Conservation (phyloP, 2,329 filamentous ascomycete species). For the Lasiodiplodia citricola region DNA sequence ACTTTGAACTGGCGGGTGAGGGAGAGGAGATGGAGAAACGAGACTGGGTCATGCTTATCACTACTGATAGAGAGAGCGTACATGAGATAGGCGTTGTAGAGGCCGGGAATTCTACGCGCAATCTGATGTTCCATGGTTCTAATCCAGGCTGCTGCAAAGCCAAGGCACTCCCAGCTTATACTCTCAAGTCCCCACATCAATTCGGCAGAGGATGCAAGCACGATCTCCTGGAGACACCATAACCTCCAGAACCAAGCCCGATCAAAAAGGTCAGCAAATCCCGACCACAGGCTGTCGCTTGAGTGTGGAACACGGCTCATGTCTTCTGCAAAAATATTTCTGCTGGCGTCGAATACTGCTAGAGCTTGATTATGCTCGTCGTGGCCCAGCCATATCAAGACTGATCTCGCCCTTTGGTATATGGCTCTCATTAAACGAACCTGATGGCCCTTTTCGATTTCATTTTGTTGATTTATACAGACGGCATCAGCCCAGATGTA, state of each 20-base stretch:
- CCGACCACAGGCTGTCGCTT: neutral
- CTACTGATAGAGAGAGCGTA: conserved; percentile 25
- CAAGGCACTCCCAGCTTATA: conserved; percentile 7
- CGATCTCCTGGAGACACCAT: conserved; percentile 20
- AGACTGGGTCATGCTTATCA: conserved; percentile 22
- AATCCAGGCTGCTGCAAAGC: conserved; percentile 15
- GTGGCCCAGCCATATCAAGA: conserved; percentile 25
- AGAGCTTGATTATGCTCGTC: neutral
- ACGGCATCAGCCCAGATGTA: conserved; percentile 29
- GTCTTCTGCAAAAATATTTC: neutral
- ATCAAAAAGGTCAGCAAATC: neutral
- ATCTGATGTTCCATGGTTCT: conserved; percentile 25
- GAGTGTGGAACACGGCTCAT: neutral
- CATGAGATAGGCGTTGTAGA: conserved; percentile 30
- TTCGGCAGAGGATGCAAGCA: neutral
- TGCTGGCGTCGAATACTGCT: neutral
- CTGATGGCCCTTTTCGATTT: conserved; percentile 25
- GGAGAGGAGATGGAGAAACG: conserved; percentile 26
- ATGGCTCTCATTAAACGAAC: conserved; percentile 28
- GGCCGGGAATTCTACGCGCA: conserved; percentile 25
- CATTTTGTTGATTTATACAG: conserved; percentile 29
- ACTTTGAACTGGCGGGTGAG: conserved; percentile 28
- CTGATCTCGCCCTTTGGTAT: conserved; percentile 23
- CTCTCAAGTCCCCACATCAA: conserved; percentile 4
- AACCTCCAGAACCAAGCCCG: conserved; percentile 16